phyloP scores from a whole-genome alignment of 2,329 filamentous ascomycete species.

The Neurospora crassa region DNA sequence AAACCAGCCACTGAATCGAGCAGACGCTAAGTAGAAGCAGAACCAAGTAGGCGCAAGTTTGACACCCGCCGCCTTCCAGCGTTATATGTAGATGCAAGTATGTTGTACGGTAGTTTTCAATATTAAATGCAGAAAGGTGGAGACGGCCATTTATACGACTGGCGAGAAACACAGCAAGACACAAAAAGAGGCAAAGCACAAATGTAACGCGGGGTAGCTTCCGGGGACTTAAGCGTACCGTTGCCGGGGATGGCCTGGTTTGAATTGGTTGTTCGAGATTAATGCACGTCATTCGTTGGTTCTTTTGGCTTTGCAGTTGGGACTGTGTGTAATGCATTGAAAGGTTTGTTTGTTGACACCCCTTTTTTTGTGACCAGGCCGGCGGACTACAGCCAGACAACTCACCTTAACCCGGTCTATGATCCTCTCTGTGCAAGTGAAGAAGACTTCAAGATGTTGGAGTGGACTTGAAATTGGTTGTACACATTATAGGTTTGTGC shows the following conservation, averaged over 20 bases:
- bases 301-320: background rate
- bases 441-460: too few relatives aligned
- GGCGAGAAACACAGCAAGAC: background rate
- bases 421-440: too few relatives aligned
- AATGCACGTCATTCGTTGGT: background rate
- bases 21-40: background rate
- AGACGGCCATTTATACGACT: background rate
- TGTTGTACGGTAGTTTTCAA: background rate
- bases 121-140: background rate
- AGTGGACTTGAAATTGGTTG: background rate
- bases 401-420: background rate
- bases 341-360: background rate
- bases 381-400: background rate
- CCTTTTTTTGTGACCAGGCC: background rate
- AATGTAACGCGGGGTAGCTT: background rate
- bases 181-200: background rate
- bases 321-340: background rate
- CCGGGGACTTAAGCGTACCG: background rate
- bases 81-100: background rate
- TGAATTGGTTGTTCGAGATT: background rate
- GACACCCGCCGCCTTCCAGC: background rate
- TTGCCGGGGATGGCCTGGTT: background rate
- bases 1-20: background rate
- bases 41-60: background rate
- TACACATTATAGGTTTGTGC: background rate